Evolutionary conservation across 495 filamentous ascomycete genomes (phyloP).

Genomic region (Cercophora sp.): DNA sequence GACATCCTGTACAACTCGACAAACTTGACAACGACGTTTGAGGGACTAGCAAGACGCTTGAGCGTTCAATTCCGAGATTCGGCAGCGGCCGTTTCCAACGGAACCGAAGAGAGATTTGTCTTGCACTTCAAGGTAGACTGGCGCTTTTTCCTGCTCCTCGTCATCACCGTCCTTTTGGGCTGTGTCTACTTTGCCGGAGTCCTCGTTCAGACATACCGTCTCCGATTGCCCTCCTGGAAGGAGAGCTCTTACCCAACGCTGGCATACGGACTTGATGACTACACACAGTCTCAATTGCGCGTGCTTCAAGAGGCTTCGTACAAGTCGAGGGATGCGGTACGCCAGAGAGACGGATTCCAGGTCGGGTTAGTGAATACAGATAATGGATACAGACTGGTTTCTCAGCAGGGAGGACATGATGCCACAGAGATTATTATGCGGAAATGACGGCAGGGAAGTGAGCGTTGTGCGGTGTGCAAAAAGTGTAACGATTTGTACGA

Average conservation of each 20-base stretch:
- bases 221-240: neutral
- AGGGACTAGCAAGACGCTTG: neutral
- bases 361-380: no score
- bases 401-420: no score
- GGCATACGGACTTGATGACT: neutral
- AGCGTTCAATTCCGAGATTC: neutral
- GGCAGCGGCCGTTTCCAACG: neutral
- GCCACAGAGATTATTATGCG: no score
- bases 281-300: conserved; percentile 9
- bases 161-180: neutral
- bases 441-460: no score
- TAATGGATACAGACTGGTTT: no score
- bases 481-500: no score
- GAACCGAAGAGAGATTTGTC: neutral
- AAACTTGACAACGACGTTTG: neutral
- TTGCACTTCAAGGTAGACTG: conserved; percentile 3
- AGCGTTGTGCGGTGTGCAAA: no score
- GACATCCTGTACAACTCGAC: neutral
- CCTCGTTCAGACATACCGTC: neutral
- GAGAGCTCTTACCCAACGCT: neutral
- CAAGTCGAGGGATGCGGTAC: no score
- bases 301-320: no score
- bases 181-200: neutral
- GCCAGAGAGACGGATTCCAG: no score
- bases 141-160: conserved; percentile 5